Conservation (phyloP, 768 basidiomycete species). For the Crepidotus variabilis region DNA sequence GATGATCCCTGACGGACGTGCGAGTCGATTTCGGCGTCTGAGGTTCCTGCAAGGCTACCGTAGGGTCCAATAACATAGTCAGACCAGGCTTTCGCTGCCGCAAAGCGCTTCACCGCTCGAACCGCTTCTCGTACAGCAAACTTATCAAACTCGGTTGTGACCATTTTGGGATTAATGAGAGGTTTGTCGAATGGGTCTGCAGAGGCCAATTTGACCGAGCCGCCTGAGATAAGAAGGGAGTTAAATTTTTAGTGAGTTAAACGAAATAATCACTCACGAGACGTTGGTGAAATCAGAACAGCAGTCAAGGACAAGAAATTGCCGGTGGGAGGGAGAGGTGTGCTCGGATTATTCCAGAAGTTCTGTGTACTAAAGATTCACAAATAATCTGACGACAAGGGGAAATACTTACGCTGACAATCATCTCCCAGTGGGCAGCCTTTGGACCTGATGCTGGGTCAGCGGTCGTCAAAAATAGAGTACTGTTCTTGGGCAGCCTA, state of each 20-base stretch:
- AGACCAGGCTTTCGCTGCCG: slow-evolving; percentile 20
- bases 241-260: not conserved
- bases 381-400: not conserved
- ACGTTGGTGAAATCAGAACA: slow-evolving; percentile 28
- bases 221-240: slow-evolving; percentile 22
- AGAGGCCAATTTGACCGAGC: slow-evolving; percentile 35
- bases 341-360: slow-evolving; percentile 11
- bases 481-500: slow-evolving; percentile 22
- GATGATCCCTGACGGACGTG: slow-evolving; percentile 16
- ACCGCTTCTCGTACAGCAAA: slow-evolving; percentile 22
- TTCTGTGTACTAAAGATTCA: slow-evolving; percentile 8
- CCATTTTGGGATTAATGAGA: slow-evolving; percentile 45
- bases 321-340: slow-evolving; percentile 20
- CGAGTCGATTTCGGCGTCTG: slow-evolving; percentile 22
- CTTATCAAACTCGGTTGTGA: slow-evolving; percentile 28
- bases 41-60: slow-evolving; percentile 15
- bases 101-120: slow-evolving; percentile 19
- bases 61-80: slow-evolving; percentile 23
- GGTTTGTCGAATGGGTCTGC: slow-evolving; percentile 43
- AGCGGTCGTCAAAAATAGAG: slow-evolving; percentile 17
- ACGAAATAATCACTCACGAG: slow-evolving; percentile 22
- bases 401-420: slow-evolving; percentile 23
- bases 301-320: slow-evolving; percentile 25
- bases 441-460: slow-evolving; percentile 29
- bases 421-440: slow-evolving; percentile 28